phyloP scores from a whole-genome alignment of 768 basidiomycete genomes.

The Kwoniella bestiolae region DNA sequence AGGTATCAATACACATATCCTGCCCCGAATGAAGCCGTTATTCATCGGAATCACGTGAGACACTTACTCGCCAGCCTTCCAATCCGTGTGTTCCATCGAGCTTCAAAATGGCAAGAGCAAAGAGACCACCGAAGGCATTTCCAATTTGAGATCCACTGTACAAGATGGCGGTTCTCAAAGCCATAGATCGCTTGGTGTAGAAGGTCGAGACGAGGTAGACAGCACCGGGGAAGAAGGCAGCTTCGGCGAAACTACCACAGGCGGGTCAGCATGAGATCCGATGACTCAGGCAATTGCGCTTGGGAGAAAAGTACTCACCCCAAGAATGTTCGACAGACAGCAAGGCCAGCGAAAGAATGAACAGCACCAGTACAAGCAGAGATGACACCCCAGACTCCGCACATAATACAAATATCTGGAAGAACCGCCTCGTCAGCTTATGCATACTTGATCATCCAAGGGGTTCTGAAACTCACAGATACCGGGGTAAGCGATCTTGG shows the following conservation, averaged over 20 bases:
- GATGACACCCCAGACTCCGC: slow-evolving; percentile 45
- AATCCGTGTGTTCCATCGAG: slow-evolving; percentile 46
- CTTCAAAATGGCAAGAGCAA: slow-evolving; percentile 51
- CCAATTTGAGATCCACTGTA: slow-evolving; percentile 48
- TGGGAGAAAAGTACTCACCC: slow-evolving; percentile 8
- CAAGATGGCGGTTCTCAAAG: slow-evolving; percentile 44
- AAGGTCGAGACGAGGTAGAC: slow-evolving; percentile 42
- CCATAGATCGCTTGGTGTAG: slow-evolving; percentile 46
- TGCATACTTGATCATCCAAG: background rate
- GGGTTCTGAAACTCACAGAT: slow-evolving; percentile 28
- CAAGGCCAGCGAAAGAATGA: slow-evolving; percentile 40
- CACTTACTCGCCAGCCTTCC: slow-evolving; percentile 47
- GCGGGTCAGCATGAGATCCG: background rate
- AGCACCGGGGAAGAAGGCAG: slow-evolving; percentile 51
- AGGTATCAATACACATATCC: background rate
- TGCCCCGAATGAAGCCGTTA: background rate
- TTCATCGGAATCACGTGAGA: slow-evolving; percentile 11
- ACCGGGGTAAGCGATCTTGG: slow-evolving; percentile 46
- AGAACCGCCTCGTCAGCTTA: too few species aligned
- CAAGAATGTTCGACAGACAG: slow-evolving; percentile 41
- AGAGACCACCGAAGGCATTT: slow-evolving; percentile 52
- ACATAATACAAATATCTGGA: slow-evolving; percentile 45
- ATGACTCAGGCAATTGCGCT: too few species aligned
- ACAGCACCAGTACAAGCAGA: slow-evolving; percentile 48
- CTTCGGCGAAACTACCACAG: slow-evolving; percentile 28